These are phyloP conservation scores for Aspergillus transmontanensis DNA, from an alignment of 2,329 filamentous ascomycete genomes.

Conservation along the genomic window DNA sequence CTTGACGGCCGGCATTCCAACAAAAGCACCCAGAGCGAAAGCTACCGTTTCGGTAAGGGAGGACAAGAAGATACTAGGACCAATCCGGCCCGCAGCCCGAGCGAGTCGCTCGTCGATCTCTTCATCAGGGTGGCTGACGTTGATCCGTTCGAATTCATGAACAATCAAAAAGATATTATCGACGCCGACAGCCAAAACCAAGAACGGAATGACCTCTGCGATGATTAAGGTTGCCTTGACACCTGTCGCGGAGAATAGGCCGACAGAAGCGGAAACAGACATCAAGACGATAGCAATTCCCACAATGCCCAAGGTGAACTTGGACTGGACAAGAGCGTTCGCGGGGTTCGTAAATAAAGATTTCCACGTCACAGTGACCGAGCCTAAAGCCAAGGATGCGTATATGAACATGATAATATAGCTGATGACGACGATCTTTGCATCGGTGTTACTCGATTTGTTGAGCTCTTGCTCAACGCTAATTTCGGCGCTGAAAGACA, in stretches of 20 bases:
- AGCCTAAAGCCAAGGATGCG: constrained; percentile 87
- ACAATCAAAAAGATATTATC: constrained; percentile 99
- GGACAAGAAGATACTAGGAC: constrained; percentile 92
- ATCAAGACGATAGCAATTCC: constrained; percentile 95
- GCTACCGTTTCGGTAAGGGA: constrained; percentile 93
- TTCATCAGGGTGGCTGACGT: constrained; percentile 86
- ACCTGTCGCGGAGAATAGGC: constrained; percentile 86
- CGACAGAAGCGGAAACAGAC: constrained; percentile 94
- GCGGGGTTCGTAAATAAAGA: constrained; percentile 81
- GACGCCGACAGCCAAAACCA: constrained; percentile 93
- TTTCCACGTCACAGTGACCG: constrained; percentile 75
- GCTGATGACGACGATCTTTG: constrained; percentile 93
- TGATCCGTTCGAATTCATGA: constrained; percentile 95
- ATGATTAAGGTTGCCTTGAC: constrained; percentile 97
- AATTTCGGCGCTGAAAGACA: constrained; percentile 95
- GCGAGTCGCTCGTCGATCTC: constrained; percentile 83
- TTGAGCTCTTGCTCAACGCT: constrained; percentile 95
- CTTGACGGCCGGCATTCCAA: constrained; percentile 95
- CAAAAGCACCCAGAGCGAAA: constrained; percentile 88
- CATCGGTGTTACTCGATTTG: constrained; percentile 97
- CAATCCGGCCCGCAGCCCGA: constrained; percentile 90
- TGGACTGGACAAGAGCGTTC: constrained; percentile 87
- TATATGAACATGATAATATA: constrained; percentile 99
- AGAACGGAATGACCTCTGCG: constrained; percentile 96
- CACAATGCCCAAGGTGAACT: constrained; percentile 91